These are phyloP conservation scores for Thermochaetoides thermophila DNA, from an alignment of 495 filamentous ascomycete species.

Conservation along the genomic window DNA sequence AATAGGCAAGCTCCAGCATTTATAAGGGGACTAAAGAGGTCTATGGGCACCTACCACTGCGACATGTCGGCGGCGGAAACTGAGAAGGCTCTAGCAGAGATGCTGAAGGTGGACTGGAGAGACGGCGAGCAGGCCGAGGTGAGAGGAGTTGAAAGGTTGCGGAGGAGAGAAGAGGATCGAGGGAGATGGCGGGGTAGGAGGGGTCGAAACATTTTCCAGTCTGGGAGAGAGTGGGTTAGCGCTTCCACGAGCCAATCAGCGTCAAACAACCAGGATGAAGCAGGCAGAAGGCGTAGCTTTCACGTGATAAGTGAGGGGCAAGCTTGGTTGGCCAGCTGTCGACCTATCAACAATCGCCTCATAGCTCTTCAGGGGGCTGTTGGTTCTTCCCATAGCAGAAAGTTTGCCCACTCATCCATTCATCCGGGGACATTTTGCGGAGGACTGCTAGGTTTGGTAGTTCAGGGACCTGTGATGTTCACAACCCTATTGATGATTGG, in stretches of 20 bases:
- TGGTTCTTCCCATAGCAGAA: no score
- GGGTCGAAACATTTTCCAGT: slow-evolving; percentile 24
- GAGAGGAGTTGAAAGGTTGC: slow-evolving; percentile 18
- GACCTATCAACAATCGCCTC: background rate
- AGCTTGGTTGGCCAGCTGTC: slow-evolving; percentile 2
- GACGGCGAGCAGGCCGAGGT: slow-evolving; percentile 14
- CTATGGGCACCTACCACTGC: slow-evolving; percentile 20
- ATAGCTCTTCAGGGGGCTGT: background rate
- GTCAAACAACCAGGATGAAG: background rate
- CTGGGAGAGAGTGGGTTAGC: slow-evolving; percentile 17
- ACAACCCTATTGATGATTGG: no score
- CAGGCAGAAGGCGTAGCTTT: slow-evolving; percentile 4
- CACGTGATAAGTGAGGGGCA: slow-evolving; percentile 13
- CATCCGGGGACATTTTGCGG: no score
- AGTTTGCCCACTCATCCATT: no score
- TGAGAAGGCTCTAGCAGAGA: slow-evolving; percentile 20
- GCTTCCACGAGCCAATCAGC: slow-evolving; percentile 13
- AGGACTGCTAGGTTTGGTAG: no score
- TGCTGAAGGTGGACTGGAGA: slow-evolving; percentile 14
- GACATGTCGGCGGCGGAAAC: slow-evolving; percentile 18
- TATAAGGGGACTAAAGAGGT: no score
- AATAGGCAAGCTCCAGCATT: no score
- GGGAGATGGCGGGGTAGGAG: slow-evolving; percentile 33
- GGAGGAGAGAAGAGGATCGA: slow-evolving; percentile 27
- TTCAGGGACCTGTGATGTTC: no score